Base-by-base conservation (phyloP, 139 green algal genomes). In the Deuterostichococcus epilithicus region DNA sequence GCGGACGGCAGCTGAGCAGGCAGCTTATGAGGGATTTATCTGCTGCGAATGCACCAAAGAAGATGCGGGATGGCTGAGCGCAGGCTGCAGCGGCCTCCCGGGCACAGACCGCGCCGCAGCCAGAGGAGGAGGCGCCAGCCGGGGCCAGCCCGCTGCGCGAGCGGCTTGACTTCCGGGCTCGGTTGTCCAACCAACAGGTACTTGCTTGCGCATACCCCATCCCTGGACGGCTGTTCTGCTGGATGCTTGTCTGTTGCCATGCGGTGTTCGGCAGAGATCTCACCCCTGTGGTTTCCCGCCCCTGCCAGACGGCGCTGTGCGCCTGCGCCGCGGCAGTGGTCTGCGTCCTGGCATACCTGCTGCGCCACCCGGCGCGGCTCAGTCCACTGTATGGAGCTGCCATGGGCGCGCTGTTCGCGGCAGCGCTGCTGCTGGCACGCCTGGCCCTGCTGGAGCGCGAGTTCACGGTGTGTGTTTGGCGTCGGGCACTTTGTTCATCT, bases 361-460 rank as follows among this genome's bases (percentile, higher is more conserved):
- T 81, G 22, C 84, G 83, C 2, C 76, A 79, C 3, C 82, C 86
- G 6, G 34, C 75, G 26, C 28, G 65, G 1, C 25, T 83, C 45
- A 81, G 78, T 47, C 77, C 74, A 10, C 26, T 59, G 45, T 89
- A 90, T 67, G 70, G 33, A 5, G 71, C 70, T 0, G 74, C 69
- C 63, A 82, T 86, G 34, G 79, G 60, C 0, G 58, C 81, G 30
- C 63, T 84, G 0, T 83, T 80, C 25, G 73, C 30, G 0, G 32
- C 77, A 32, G 20, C 80, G 18, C n/a, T 91, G 10, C 30, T 68
- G 33, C 52, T 39, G 0, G 68, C 74, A 18, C 79, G 87, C 18
- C 69, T 30, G 1, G 36, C 42, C 3, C 45, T 82, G 63, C 18
- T 89, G 65, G 86, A 92, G 75, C n/a, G 68, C 15, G 67, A 75